Percentiles rank a stretch among this genome's conserved stretches.
phyloP scores from a whole-genome alignment of 2,329 filamentous ascomycete species.

The Arachnopeziza araneosa region DNA sequence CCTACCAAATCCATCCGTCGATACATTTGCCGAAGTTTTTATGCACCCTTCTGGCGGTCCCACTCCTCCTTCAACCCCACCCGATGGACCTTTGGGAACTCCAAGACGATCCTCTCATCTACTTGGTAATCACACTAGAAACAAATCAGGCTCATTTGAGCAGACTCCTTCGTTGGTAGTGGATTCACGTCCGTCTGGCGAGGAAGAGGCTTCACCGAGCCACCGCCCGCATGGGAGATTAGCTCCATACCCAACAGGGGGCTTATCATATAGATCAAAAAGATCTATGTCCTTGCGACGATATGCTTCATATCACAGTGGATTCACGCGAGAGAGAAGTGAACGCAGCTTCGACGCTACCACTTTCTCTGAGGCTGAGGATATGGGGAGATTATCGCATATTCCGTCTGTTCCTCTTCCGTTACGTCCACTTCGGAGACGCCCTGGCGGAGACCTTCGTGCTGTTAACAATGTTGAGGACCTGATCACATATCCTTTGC shows the following conservation, averaged over 20 bases:
- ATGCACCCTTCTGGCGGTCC: conserved; percentile 45
- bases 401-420: conserved; percentile 44
- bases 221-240: conserved; percentile 17
- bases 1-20: conserved; percentile 39
- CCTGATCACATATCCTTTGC: conserved; percentile 43
- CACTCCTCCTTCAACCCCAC: conserved; percentile 58
- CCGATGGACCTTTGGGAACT: conserved; percentile 39
- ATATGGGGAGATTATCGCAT: conserved; percentile 41
- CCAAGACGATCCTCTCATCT: conserved; percentile 52
- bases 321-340: conserved; percentile 43
- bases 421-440: conserved; percentile 60
- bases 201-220: conserved; percentile 21
- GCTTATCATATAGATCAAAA: conserved; percentile 38
- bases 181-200: conserved; percentile 20
- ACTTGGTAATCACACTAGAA: conserved; percentile 38
- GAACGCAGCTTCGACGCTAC: conserved; percentile 58
- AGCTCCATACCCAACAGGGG: conserved; percentile 14
- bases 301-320: conserved; percentile 56
- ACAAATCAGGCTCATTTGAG: conserved; percentile 31
- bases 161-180: conserved; percentile 25
- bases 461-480: conserved; percentile 62
- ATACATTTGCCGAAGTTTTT: conserved; percentile 49
- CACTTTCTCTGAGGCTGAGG: conserved; percentile 49
- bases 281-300: conserved; percentile 49
- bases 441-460: conserved; percentile 70